Base-by-base conservation (phyloP, 768 basidiomycete genomes). In the Filobasidium floriforme region DNA sequence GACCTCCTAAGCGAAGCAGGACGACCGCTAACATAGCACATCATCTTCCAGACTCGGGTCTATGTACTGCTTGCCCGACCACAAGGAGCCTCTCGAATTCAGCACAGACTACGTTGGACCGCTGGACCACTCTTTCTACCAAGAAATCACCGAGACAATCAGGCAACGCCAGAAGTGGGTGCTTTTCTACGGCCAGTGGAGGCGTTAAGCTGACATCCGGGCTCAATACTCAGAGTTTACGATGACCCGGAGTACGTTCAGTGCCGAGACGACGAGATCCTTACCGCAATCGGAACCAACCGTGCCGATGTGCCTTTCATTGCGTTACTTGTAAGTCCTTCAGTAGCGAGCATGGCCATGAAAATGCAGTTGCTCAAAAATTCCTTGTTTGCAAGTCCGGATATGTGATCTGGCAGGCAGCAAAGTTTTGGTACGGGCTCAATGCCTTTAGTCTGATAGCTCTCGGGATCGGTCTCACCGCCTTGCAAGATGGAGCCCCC, bases 31-130 rank as follows among this genome's bases (percentile, higher is more conserved):
- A 37, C 32, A 37, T 9, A 37, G 32, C 32, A 61, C 60, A 29
- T n/a, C 11, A 6, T 32, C 41, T 12, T 7, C 1, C 61, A 62
- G 37, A 19, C 26, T 49, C 4, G 62, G 62, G n/a, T 55, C 22
- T 2, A 49, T 49, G 24, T 32, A 54, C 28, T 46, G 46, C 32
- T 37, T 63, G 26, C 62, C 62, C 11, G 62, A 63, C 24, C 32
- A 63, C 44, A 26, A 55, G 28, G 22, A 46, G 3, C 41, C 62
- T 12, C 43, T 63, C 12, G 18, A 51, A 15, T n/a, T 54, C 28
- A 32, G 14, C 12, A 29, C 19, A 7, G 51, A 44, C 28, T 46
- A 63, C n/a, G 29, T n/a, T 41, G 62, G 44, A 1, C 41, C 29
- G 12, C 22, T 55, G 24, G 46, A 40, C 52, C 12, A 19, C 14